Percentiles rank a stretch among this genome's conserved stretches.
Conservation (phyloP, 2,329 filamentous ascomycete genomes). For the Colletotrichum chrysophilum region DNA sequence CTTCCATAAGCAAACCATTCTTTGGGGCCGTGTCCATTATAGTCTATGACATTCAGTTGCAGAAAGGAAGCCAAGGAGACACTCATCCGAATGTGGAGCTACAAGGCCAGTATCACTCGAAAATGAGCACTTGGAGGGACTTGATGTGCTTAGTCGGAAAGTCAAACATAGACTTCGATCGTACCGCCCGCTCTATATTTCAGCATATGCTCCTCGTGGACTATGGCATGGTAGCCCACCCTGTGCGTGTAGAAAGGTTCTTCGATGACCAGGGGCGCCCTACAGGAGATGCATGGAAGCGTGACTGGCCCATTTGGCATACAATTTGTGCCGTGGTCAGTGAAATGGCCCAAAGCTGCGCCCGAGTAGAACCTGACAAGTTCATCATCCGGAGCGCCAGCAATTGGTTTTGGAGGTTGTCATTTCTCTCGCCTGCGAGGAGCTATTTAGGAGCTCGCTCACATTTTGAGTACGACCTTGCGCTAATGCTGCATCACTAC, state of each 20-base stretch:
- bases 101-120: neutral
- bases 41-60: neutral
- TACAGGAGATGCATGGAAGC: neutral
- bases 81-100: neutral
- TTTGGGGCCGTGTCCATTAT: neutral
- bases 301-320: neutral
- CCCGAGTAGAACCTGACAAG: rapidly evolving
- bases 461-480: neutral
- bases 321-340: rapidly evolving
- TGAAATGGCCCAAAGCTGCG: neutral
- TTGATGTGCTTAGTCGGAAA: rapidly evolving
- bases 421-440: neutral
- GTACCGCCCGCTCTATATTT: neutral
- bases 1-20: neutral
- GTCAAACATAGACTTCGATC: neutral
- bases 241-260: neutral
- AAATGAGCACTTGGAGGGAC: neutral
- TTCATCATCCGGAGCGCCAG: neutral
- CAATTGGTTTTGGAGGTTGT: neutral
- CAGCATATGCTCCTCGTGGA: neutral
- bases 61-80: too few relatives aligned
- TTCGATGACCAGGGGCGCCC: neutral
- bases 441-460: too few relatives aligned
- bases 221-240: rapidly evolving
- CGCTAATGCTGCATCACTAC: neutral